Evolutionary conservation across 768 basidiomycete genomes (phyloP), one percentile per base, ranked within the genome.

Genomic region (Lentinula guzmanii): DNA sequence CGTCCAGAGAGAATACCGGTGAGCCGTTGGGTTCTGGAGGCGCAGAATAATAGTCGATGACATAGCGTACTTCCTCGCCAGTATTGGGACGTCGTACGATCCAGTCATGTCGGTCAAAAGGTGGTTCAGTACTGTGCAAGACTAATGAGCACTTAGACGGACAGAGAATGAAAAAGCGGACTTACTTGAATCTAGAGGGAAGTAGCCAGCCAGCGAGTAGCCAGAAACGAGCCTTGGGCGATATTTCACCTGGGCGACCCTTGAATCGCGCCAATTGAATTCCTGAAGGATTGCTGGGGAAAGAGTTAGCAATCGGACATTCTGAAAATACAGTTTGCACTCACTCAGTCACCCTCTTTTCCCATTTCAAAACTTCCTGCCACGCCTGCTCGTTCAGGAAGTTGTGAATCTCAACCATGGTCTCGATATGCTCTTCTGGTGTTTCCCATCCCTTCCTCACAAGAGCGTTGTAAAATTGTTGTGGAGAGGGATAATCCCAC

Each of bases 51-150:
- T 99, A 99, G 77, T 99, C 97, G 67, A 99, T 98, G 52, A 99
- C 91, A 74, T 99, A 96, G 70, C 93, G 90, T 56, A 93, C 88
- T 73, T 93, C 90, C 66, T 91, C 84, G 16, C 90, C 87, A 1
- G 89, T 87, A 43, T 78, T 77, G 35, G 88, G 86, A 56, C 96
- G 87, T 34, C 89, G 89, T 58, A 99, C 82, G 57, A 97, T 75
- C 97, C 97, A 99, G 76, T 99, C 97, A 71, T 99, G 97, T 7
- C 97, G 87, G 70, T 99, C 97, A 70, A 99, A 98, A 0, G 96
- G 97, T 4, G 93, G 91, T 69, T 94, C 90, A 45, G 86, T 79
- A 75, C 95, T 98, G 68, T 5, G 28, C 42, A 56, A 10, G 35
- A 51, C 11, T 58, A 52, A 52, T 54, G 41, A 62, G 54, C 66